Conservation (phyloP, 2,329 filamentous ascomycete species). For the Plectosphaerella cucumerina region DNA sequence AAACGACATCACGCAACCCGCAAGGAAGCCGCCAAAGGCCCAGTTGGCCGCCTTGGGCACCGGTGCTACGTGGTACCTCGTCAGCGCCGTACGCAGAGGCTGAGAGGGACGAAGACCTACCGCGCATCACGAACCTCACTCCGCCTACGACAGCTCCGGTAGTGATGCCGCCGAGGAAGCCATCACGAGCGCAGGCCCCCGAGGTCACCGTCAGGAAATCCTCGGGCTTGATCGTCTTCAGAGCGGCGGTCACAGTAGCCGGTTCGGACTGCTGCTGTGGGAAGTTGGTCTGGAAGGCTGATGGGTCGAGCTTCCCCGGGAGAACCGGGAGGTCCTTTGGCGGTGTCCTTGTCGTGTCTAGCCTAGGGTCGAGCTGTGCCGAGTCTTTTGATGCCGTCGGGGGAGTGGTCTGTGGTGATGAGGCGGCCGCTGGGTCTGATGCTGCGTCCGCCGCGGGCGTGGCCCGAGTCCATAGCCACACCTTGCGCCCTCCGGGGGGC, state of each 20-base stretch:
- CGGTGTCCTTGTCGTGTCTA: not conserved
- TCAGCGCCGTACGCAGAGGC: not conserved
- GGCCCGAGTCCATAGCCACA: not conserved
- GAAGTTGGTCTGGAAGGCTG: constrained; percentile 15
- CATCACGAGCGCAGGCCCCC: constrained; percentile 79
- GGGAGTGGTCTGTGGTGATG: not conserved
- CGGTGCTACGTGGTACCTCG: constrained; percentile 35
- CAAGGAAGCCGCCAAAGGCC: constrained; percentile 74
- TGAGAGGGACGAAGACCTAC: constrained; percentile 40
- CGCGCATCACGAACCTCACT: constrained; percentile 68
- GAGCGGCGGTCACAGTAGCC: constrained; percentile 49
- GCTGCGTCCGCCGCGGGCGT: not conserved
- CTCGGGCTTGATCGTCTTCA: constrained; percentile 61
- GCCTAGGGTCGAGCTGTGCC: not conserved
- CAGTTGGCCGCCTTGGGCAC: constrained; percentile 72
- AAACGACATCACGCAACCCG: constrained; percentile 68
- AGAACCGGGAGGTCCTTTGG: constrained; percentile 10
- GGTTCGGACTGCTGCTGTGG: constrained; percentile 11
- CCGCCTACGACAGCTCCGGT: constrained; percentile 73
- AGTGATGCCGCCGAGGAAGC: constrained; percentile 78
- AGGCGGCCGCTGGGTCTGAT: not conserved
- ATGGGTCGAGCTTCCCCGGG: constrained; percentile 9
- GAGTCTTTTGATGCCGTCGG: not conserved
- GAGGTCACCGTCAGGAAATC: constrained; percentile 73
- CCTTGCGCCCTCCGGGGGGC: not conserved